These are phyloP conservation scores for Auricularia cornea DNA, from an alignment of 768 basidiomycete genomes.

Conservation along the genomic window DNA sequence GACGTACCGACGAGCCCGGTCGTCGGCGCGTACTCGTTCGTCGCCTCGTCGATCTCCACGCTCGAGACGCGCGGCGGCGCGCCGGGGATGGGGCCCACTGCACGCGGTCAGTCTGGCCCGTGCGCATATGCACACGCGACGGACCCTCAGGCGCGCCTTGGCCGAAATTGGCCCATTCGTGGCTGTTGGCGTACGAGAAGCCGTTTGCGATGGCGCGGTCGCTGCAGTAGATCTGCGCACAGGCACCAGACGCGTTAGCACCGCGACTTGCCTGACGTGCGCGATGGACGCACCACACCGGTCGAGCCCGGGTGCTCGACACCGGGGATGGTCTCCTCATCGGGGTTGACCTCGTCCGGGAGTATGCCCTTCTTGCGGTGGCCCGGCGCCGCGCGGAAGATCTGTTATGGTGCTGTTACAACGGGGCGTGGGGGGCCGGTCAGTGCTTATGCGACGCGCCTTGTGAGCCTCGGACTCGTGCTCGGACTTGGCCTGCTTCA, in stretches of 20 bases:
- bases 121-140: background rate
- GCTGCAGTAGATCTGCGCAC: slow-evolving; percentile 73
- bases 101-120: slow-evolving; percentile 20
- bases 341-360: slow-evolving; percentile 69
- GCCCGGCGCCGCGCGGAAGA: slow-evolving; percentile 64
- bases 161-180: slow-evolving; percentile 77
- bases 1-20: slow-evolving; percentile 73
- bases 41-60: slow-evolving; percentile 60
- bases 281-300: slow-evolving; percentile 20
- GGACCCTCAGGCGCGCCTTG: slow-evolving; percentile 9
- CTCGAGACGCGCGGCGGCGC: slow-evolving; percentile 57
- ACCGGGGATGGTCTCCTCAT: slow-evolving; percentile 86
- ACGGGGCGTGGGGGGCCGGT: no score
- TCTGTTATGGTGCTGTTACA: no score
- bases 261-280: background rate
- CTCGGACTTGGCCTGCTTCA: slow-evolving; percentile 64
- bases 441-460: slow-evolving; percentile 36
- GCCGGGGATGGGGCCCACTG: slow-evolving; percentile 76
- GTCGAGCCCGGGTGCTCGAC: slow-evolving; percentile 67
- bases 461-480: slow-evolving; percentile 84
- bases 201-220: slow-evolving; percentile 95
- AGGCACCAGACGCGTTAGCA: slow-evolving; percentile 19
- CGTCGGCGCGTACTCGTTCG: slow-evolving; percentile 86
- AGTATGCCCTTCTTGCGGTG: slow-evolving; percentile 57
- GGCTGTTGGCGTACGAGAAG: slow-evolving; percentile 50